Percentiles rank a stretch among this genome's conserved stretches.
These are phyloP conservation scores for Gossypioides kirkii DNA, from an alignment of 345 rosid species.

Conservation along the genomic window DNA sequence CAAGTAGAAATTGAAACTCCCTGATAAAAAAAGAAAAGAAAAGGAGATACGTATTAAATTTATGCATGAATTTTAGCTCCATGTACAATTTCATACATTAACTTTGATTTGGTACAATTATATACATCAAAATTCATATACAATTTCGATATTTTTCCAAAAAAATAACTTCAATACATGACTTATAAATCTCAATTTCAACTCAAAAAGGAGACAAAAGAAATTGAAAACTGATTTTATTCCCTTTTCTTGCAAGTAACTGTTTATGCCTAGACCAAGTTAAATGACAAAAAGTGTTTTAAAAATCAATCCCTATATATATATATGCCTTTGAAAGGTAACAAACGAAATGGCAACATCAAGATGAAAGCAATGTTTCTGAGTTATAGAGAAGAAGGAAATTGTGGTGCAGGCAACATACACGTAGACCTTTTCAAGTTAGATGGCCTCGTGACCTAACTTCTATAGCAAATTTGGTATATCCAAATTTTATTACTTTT, in stretches of 20 bases:
- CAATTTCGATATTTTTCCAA: too few species aligned
- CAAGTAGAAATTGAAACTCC: too few species aligned
- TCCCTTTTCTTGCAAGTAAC: conserved; percentile 1
- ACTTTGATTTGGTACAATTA: too few species aligned
- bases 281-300: not conserved
- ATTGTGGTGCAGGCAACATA: not conserved
- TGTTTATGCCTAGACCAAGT: not conserved
- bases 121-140: too few species aligned
- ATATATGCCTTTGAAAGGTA: not conserved
- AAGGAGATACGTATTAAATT: too few species aligned
- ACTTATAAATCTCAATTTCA: too few species aligned
- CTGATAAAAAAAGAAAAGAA: too few species aligned
- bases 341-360: not conserved
- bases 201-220: too few species aligned
- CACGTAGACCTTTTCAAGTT: conserved; percentile 6
- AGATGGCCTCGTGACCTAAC: conserved; percentile 42
- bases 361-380: not conserved
- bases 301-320: not conserved
- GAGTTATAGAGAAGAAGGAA: not conserved
- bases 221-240: not conserved
- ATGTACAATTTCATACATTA: too few species aligned
- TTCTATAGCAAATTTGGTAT: conserved; percentile 23
- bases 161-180: too few species aligned
- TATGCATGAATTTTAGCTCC: too few species aligned
- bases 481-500: not conserved